These are phyloP conservation scores for Puccinia hordei DNA, from an alignment of 1,284 basidiomycete species.

Conservation along the genomic window DNA sequence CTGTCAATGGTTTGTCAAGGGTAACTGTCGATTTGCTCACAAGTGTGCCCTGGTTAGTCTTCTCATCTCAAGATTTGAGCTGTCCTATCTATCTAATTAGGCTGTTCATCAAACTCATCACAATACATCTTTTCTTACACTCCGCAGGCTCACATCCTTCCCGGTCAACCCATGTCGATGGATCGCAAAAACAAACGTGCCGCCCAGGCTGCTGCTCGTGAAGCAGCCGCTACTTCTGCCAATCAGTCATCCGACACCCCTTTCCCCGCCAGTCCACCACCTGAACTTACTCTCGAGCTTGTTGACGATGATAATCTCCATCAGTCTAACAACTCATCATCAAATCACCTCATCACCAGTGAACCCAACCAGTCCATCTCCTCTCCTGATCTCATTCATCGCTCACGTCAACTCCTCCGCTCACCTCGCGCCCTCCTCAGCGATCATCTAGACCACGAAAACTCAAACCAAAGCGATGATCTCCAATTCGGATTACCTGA, in stretches of 20 bases:
- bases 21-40: conserved; percentile 97
- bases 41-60: conserved; percentile 67
- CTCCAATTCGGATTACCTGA: conserved; percentile 71
- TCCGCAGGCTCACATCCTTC: conserved; percentile 78
- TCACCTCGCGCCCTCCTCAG: conserved; percentile 68
- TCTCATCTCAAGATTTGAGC: background rate
- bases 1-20: conserved; percentile 83
- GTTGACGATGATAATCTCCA: conserved; percentile 9
- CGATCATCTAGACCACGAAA: conserved; percentile 75
- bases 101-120: conserved; percentile 48
- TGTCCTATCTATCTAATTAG: conserved; percentile 32
- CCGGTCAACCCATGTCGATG: conserved; percentile 90
- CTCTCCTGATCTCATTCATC: conserved; percentile 47
- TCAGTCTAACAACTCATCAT: conserved; percentile 18
- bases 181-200: conserved; percentile 98
- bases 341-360: conserved; percentile 18
- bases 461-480: conserved; percentile 72
- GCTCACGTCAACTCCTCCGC: conserved; percentile 52
- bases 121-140: conserved; percentile 28
- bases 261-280: conserved; percentile 35
- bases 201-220: conserved; percentile 70
- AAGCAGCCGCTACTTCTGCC: conserved; percentile 53
- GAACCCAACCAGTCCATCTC: conserved; percentile 51
- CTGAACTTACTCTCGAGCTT: conserved; percentile 34
- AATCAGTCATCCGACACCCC: conserved; percentile 50